Base-by-base conservation (phyloP, 1,139 yeast species). In the Spencermartinsiella ligniputridi region DNA sequence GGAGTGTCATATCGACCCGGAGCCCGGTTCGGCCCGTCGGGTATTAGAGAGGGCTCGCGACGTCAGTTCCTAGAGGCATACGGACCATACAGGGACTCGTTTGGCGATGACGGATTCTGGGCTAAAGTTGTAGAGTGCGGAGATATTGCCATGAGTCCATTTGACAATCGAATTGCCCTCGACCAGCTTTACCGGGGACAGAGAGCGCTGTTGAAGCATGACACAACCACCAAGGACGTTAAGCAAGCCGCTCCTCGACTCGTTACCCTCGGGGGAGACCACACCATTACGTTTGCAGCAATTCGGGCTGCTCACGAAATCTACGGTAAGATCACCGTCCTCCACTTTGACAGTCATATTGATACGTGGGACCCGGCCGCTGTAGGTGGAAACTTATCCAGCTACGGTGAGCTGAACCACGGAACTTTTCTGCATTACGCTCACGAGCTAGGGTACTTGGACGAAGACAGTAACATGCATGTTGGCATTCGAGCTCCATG, bases 1-100 rank as follows among this genome's bases (percentile, higher is more conserved):
- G 90, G 87, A 0, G 78, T 79, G 0, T 75, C 88, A 1, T 83
- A 79, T 59, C 68, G 92, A 49, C 76, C 86, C 0, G 90, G 92
- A 6, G 88, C 92, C 2, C 66, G 94, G 48, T 84, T 84, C 62
- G 94, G 94, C 0, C 94, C 94, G 2, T 67, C 82, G 40, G 87
- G 87, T 1, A 82, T 84, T 42, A 68, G 94, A 50, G 69, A 75
- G 11, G 89, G 88, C 1, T 81, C 89, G 0, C 84, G 83, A 57
- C 29, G 25, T 18, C 22, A 35, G 6, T 32, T 35, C 3, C 15
- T n/a, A 11, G 22, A 27, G 3, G 17, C 41, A 5, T 42, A 17
- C 12, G 35, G 41, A 20, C 37, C 42, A 8, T 46, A 35, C 35
- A 22, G 38, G 11, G 44, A 46, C 15, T 32, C 33, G 3, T 40